A percentile compares a stretch with the other conserved stretches of the same genome.
These are phyloP conservation scores for Santalum album DNA, from an alignment of 164 flowering plant species.

Conservation along the genomic window DNA sequence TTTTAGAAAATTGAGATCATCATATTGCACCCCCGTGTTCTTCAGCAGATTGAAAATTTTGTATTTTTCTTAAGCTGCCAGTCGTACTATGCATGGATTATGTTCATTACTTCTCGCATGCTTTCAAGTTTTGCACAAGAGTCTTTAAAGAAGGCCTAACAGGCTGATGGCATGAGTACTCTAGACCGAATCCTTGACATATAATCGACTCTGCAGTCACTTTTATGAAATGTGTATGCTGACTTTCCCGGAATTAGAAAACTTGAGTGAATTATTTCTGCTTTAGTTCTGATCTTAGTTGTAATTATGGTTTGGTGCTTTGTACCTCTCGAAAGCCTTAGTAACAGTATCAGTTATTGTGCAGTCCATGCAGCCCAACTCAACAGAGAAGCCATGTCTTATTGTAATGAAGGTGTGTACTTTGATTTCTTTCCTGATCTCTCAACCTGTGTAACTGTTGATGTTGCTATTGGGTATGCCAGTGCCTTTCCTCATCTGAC, in stretches of 20 bases:
- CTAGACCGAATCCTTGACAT: too few species aligned
- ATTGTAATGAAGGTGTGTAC: constrained; percentile 60
- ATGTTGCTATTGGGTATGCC: too few species aligned
- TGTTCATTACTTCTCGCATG: background rate
- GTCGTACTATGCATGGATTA: too few species aligned
- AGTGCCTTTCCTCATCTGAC: too few species aligned
- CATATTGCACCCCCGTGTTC: too few species aligned
- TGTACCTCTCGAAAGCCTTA: background rate
- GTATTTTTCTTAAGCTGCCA: too few species aligned
- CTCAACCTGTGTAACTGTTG: background rate
- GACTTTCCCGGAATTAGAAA: background rate
- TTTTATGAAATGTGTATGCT: background rate
- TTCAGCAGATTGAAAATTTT: too few species aligned
- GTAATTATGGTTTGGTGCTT: background rate
- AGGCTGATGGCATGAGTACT: too few species aligned
- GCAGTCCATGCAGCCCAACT: constrained; percentile 44
- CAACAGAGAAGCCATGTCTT: constrained; percentile 43
- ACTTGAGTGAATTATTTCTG: background rate
- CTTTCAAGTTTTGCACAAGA: too few species aligned
- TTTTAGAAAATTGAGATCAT: too few species aligned
- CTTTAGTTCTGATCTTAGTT: background rate
- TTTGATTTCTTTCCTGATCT: background rate
- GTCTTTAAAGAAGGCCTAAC: too few species aligned
- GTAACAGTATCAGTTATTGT: background rate
- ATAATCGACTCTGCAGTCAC: background rate